Evolutionary conservation across 257 asterid species (phyloP).

Genomic region (Leptodermis oblonga): DNA sequence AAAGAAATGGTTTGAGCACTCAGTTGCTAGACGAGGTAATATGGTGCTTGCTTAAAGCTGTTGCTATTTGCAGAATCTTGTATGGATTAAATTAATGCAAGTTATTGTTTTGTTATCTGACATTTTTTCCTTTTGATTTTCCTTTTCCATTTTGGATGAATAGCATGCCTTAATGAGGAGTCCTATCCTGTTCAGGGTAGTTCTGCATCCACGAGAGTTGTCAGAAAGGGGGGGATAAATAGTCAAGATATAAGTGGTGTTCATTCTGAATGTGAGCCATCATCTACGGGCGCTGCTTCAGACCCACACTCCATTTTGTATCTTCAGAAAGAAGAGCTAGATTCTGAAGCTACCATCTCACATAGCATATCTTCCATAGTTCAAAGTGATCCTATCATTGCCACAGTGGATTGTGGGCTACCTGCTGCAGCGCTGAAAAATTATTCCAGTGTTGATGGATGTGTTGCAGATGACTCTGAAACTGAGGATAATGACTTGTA

Average conservation of each 20-base stretch:
- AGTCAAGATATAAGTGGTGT: slow-evolving; percentile 53
- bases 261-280: slow-evolving; percentile 41
- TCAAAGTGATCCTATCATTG: slow-evolving; percentile 42
- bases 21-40: slow-evolving; percentile 87
- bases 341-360: slow-evolving; percentile 35
- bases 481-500: slow-evolving; percentile 76
- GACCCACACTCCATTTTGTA: slow-evolving; percentile 37
- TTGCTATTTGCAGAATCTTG: slow-evolving; percentile 12
- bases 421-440: slow-evolving; percentile 34
- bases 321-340: slow-evolving; percentile 46
- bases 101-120: slow-evolving; percentile 26
- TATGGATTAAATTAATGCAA: slow-evolving; percentile 17
- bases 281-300: slow-evolving; percentile 50
- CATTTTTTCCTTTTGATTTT: slow-evolving; percentile 17
- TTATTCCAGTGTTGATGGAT: slow-evolving; percentile 36
- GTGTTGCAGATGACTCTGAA: slow-evolving; percentile 82
- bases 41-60: slow-evolving; percentile 18
- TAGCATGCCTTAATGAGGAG: slow-evolving; percentile 89
- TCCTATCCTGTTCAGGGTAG: slow-evolving; percentile 70
- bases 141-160: slow-evolving; percentile 26
- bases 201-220: slow-evolving; percentile 37
- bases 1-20: slow-evolving; percentile 84
- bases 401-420: slow-evolving; percentile 32
- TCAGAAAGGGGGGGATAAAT: slow-evolving; percentile 42
- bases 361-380: slow-evolving; percentile 32